A percentile compares a stretch with the other conserved stretches of the same genome.
phyloP scores from a whole-genome alignment of 371 early-diverging fungal genomes.

The Amoeboaphelidium protococcarum region DNA sequence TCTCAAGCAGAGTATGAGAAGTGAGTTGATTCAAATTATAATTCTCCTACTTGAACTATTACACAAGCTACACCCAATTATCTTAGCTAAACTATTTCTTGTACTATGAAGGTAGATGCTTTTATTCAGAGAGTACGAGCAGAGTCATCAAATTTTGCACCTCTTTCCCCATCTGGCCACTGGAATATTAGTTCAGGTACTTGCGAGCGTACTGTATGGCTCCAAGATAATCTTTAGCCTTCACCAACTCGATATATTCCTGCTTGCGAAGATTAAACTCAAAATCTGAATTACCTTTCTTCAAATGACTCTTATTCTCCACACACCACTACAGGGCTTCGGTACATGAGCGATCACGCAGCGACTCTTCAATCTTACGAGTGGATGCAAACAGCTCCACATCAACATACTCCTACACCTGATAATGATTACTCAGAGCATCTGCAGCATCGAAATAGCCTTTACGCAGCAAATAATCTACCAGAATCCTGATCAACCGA shows the following conservation, averaged over 20 bases:
- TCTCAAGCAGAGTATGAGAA: slow-evolving; percentile 44
- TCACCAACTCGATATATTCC: slow-evolving; percentile 65
- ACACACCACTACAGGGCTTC: slow-evolving; percentile 73
- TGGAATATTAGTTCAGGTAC: slow-evolving; percentile 41
- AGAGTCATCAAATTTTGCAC: slow-evolving; percentile 63
- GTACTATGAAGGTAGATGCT: neutral
- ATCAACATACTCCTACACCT: slow-evolving; percentile 50
- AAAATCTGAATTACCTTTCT: slow-evolving; percentile 39
- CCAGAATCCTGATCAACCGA: slow-evolving; percentile 53
- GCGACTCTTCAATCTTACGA: slow-evolving; percentile 42
- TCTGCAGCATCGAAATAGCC: slow-evolving; percentile 49
- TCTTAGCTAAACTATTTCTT: slow-evolving; percentile 1
- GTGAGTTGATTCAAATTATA: slow-evolving; percentile 59
- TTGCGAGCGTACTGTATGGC: slow-evolving; percentile 63
- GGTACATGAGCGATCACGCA: slow-evolving; percentile 34
- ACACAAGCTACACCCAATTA: slow-evolving; percentile 51
- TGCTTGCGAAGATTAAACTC: slow-evolving; percentile 79
- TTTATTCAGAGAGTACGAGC: slow-evolving; percentile 33
- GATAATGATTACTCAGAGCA: slow-evolving; percentile 20
- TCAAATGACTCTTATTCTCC: slow-evolving; percentile 55
- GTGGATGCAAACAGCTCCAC: slow-evolving; percentile 56
- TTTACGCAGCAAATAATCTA: slow-evolving; percentile 72
- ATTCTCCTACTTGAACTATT: slow-evolving; percentile 50
- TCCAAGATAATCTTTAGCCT: slow-evolving; percentile 25
- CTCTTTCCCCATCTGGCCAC: slow-evolving; percentile 28